Base-by-base conservation (phyloP, 345 rosid species). In the Clarkia xantiana region DNA sequence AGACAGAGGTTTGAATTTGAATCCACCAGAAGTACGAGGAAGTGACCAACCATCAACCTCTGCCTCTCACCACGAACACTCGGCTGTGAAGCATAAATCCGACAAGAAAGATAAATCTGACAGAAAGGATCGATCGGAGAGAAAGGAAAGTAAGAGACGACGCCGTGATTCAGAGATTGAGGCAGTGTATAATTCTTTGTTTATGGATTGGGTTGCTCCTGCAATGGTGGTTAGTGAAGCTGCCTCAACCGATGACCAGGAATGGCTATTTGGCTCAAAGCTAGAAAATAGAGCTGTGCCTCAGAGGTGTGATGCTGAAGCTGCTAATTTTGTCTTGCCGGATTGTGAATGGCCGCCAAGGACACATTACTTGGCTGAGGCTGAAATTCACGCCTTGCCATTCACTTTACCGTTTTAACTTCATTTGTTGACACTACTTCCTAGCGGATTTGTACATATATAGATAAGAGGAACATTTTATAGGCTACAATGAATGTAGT, bases 311-410 rank as follows among this genome's bases (percentile, higher is more conserved):
- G 53, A 58, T 49, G 47, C 42, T 10, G 57, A 48, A 55, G 49
- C 40, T 2, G 47, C 41, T 6, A 52, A 12, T 50, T 49, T 17
- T 14, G 19, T 23, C 18, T 5, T 2, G 50, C 49, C 20, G 13
- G 45, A 3, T 47, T 67, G 75, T 16, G 11, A 4, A 0, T 34
- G 39, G 49, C 47, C 36, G 65, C 82, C 81, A 2, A 44, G 44
- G 6, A 86, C 81, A n/a, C 61, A 44, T 22, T 49, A 36, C 71
- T 11, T 81, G 64, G 44, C 67, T 0, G 71, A 61, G 14, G 84
- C 62, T 0, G 84, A 71, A 50, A 43, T 83, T 18, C 67, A 59
- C 38, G 76, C 86, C 1, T 54, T 86, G 54, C 96, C 97, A 0
- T 86, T 66, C 15, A 55, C 94, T 4, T 49, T 77, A n/a, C 84